Evolutionary conservation across 768 basidiomycete species (phyloP), one percentile per base, ranked within the genome.

Genomic region (Austroboletus eburneus): DNA sequence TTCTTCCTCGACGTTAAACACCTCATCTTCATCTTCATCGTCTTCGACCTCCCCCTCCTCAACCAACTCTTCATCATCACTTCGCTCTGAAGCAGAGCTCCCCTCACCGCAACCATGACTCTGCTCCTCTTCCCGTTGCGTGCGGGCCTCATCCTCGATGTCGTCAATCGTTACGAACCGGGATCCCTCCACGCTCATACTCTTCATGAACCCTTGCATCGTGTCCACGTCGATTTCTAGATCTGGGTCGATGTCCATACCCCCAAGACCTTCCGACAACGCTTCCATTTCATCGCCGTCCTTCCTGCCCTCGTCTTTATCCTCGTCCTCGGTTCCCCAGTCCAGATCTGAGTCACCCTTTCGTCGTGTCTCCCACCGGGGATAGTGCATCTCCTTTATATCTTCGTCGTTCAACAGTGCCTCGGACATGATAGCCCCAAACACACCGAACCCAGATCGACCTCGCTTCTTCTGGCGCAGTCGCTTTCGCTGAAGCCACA

Each of bases 241-340:
- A 20, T 87, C 84, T 0, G 70, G 66, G 49, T 89, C 87, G 17
- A 88, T 61, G 2, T 78, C 75, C 86, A 88, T 89, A 18, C 72
- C 83, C 43, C 69, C 71, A 3, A 64, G 60, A 20, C 43, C 58
- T 18, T 50, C 54, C 38, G 65, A 67, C 35, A 67, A 42, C 32
- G 59, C 54, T 24, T 67, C 61, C 46, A 63, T 57, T 7, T 37
- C 66, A 38, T 65, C 65, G 6, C 46, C 27, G 12, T 27, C 27
- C 7, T 12, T 12, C 27, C 12, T 27, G 27, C 12, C 27, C 12
- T 63, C 70, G 8, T 57, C 27, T 27, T 63, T 70, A 7, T 57
- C 71, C 9, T 66, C 72, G 13, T 68, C 71, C 4, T 61, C 68
- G 38, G 73, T 76, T 2, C 80, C 83, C 80, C 81, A 85, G 35